A percentile compares a stretch with the other conserved stretches of the same genome.
Evolutionary conservation across 202 grass and related monocot species (phyloP).

Genomic region (Musa balbisiana): DNA sequence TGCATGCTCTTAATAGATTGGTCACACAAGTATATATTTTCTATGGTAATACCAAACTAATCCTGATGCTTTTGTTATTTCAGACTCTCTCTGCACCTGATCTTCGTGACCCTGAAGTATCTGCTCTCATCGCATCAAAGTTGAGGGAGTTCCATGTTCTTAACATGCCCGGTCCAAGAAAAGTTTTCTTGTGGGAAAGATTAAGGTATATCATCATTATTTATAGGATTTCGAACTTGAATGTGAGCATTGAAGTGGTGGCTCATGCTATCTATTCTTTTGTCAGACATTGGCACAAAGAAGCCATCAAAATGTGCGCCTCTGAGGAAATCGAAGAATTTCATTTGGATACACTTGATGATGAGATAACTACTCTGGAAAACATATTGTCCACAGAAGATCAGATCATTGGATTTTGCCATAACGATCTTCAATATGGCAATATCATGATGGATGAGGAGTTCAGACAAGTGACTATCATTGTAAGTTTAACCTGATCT

Average conservation of each 20-base stretch:
- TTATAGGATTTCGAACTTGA: conserved; percentile 3
- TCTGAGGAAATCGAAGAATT: conserved; percentile 48
- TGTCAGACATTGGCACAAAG: conserved; percentile 56
- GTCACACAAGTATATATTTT: background rate
- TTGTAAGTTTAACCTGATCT: conserved; percentile 44
- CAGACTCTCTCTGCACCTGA: conserved; percentile 79
- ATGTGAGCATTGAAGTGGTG: background rate
- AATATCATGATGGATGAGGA: conserved; percentile 99
- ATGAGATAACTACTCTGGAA: conserved; percentile 65
- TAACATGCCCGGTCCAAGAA: conserved; percentile 68
- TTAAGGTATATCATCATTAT: conserved; percentile 37
- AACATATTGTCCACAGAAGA: conserved; percentile 27
- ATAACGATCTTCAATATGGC: conserved; percentile 94
- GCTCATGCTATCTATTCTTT: conserved; percentile 13
- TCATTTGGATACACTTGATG: conserved; percentile 36
- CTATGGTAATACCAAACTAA: background rate
- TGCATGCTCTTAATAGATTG: too few relatives aligned
- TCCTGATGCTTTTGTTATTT: conserved; percentile 2
- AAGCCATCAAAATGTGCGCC: conserved; percentile 51
- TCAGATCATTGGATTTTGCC: conserved; percentile 64
- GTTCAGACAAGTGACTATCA: conserved; percentile 82
- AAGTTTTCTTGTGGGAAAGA: conserved; percentile 61
- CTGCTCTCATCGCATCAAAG: conserved; percentile 66
- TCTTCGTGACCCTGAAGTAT: conserved; percentile 65
- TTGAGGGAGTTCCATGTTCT: conserved; percentile 79